Percentiles rank a stretch among this genome's conserved stretches.
Conservation (phyloP, 1,139 yeast species). For the Cylindricascospora bacillispora region DNA sequence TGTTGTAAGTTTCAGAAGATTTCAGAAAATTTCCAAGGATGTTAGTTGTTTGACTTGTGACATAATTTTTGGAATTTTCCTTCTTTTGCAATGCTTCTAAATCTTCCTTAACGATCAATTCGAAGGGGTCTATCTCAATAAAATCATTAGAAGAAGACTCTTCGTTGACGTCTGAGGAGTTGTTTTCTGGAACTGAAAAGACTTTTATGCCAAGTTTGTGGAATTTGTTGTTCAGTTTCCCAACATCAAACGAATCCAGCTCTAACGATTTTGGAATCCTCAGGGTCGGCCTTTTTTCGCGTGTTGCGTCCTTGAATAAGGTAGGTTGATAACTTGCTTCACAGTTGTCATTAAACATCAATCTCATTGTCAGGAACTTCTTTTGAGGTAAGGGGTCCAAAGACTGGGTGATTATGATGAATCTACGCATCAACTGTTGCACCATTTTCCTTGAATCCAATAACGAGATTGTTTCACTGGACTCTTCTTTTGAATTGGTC, state of each 20-base stretch:
- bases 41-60: slow-evolving; percentile 25
- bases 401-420: slow-evolving; percentile 40
- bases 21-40: slow-evolving; percentile 20
- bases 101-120: slow-evolving; percentile 7
- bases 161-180: slow-evolving; percentile 5
- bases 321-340: slow-evolving; percentile 38
- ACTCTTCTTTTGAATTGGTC: slow-evolving; percentile 1
- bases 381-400: slow-evolving; percentile 37
- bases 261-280: slow-evolving; percentile 17
- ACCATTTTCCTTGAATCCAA: slow-evolving; percentile 30
- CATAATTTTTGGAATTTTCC: slow-evolving; percentile 4
- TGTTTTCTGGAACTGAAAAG: slow-evolving; percentile 13
- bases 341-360: slow-evolving; percentile 36
- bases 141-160: slow-evolving; percentile 5
- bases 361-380: slow-evolving; percentile 33
- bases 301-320: slow-evolving; percentile 34
- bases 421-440: slow-evolving; percentile 35
- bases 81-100: slow-evolving; percentile 1
- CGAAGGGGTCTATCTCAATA: slow-evolving; percentile 25
- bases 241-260: slow-evolving; percentile 15
- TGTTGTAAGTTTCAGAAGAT: slow-evolving; percentile 12
- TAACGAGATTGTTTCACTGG: slow-evolving; percentile 15
- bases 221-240: slow-evolving; percentile 17
- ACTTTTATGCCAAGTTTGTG: slow-evolving; percentile 19
- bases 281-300: slow-evolving; percentile 23